A percentile compares a stretch with the other conserved stretches of the same genome.
phyloP scores from a whole-genome alignment of 78 protist genomes.

The Tieghemostelium lacteum region DNA sequence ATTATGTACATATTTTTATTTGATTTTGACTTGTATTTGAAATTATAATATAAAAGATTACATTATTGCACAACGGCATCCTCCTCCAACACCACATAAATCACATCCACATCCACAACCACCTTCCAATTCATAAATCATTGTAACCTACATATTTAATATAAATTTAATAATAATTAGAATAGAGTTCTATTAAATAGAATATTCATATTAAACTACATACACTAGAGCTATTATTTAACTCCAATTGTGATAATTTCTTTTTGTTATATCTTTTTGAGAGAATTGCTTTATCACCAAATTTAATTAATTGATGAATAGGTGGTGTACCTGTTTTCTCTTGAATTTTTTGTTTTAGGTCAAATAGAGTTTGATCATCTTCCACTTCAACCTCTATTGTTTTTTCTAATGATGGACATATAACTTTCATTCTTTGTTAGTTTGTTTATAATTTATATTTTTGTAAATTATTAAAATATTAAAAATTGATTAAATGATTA shows the following conservation, averaged over 20 bases:
- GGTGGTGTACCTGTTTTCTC: conserved; percentile 10
- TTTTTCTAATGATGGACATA: neutral
- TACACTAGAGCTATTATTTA: neutral
- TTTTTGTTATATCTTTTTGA: neutral
- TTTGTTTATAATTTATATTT: too few species aligned
- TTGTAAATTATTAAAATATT: too few species aligned
- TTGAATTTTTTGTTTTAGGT: neutral
- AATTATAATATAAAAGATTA: too few species aligned
- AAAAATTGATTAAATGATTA: too few species aligned
- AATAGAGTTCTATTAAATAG: too few species aligned
- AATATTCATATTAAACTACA: too few species aligned
- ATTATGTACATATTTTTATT: too few species aligned
- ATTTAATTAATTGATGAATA: neutral
- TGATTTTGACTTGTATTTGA: too few species aligned
- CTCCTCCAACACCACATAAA: neutral
- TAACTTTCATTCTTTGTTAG: neutral
- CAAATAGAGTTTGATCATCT: neutral
- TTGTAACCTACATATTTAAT: neutral
- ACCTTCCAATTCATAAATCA: neutral
- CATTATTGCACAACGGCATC: too few species aligned
- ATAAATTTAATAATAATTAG: neutral
- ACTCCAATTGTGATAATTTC: neutral
- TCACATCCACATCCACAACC: neutral
- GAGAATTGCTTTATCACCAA: neutral
- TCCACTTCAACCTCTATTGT: neutral